Evolutionary conservation across 352 stramenopile genomes (phyloP).

Genomic region (Pythium dissotocum): DNA sequence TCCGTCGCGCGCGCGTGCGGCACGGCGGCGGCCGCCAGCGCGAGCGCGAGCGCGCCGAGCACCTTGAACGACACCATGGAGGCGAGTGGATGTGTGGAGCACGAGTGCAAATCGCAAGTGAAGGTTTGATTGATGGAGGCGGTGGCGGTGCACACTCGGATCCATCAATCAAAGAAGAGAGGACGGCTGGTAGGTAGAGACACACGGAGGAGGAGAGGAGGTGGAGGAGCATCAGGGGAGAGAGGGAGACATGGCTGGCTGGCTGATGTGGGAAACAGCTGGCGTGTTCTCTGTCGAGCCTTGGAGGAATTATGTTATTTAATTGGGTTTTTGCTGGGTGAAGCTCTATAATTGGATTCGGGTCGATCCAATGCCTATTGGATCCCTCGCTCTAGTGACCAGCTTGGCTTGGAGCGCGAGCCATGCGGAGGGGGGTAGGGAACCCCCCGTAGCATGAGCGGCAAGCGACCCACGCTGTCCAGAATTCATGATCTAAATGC

Average conservation of each 20-base stretch:
- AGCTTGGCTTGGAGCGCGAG: too few species aligned
- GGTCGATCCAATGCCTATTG: too few species aligned
- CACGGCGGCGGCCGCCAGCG: constrained; percentile 13
- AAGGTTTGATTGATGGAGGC: neutral
- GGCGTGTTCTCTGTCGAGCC: neutral
- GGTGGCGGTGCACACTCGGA: neutral
- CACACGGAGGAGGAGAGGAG: neutral
- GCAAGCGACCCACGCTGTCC: neutral
- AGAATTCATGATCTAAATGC: neutral
- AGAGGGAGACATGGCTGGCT: constrained; percentile 9
- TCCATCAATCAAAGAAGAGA: neutral
- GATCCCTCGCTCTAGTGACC: too few species aligned
- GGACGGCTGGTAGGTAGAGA: neutral
- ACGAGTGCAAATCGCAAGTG: constrained; percentile 17
- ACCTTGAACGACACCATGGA: constrained; percentile 22
- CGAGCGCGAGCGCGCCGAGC: constrained; percentile 3
- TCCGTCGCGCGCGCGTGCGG: constrained; percentile 39
- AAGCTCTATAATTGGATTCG: too few species aligned
- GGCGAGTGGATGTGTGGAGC: constrained; percentile 8
- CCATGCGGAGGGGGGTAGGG: too few species aligned
- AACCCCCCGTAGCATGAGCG: too few species aligned
- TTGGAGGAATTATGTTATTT: neutral
- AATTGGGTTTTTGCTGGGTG: neutral
- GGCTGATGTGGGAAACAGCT: neutral
- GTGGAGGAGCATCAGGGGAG: neutral